Percentiles rank a stretch among this genome's conserved stretches.
Conservation (phyloP, 352 stramenopile species). For the Phytopythium chamaehyphon region DNA sequence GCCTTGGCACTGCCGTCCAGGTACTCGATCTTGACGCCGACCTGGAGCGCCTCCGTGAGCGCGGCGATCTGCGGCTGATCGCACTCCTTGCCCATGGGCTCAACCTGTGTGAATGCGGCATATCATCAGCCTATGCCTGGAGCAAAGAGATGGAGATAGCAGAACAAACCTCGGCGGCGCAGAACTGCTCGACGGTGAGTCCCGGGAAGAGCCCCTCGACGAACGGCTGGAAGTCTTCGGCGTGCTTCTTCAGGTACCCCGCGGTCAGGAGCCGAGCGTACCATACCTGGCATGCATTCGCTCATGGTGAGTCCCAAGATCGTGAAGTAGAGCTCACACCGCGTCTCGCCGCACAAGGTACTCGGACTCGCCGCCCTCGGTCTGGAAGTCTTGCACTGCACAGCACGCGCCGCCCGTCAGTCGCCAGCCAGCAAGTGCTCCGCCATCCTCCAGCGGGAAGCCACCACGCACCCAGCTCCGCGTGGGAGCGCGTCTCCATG, state of each 20-base stretch:
- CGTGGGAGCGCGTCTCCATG: constrained; percentile 72
- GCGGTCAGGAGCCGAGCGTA: constrained; percentile 84
- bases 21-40: constrained; percentile 92
- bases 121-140: not conserved
- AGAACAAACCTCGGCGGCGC: constrained; percentile 48
- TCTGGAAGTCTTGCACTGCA: constrained; percentile 78
- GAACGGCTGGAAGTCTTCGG: constrained; percentile 88
- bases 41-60: constrained; percentile 87
- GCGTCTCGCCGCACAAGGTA: constrained; percentile 45
- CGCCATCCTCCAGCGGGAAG: constrained; percentile 12
- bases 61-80: constrained; percentile 91
- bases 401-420: constrained; percentile 2
- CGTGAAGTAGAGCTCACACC: not conserved
- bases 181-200: constrained; percentile 82
- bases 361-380: constrained; percentile 78
- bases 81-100: constrained; percentile 93
- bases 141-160: not conserved
- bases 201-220: constrained; percentile 80
- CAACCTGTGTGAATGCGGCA: constrained; percentile 68
- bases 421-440: constrained; percentile 13
- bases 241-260: constrained; percentile 85
- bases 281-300: constrained; percentile 47
- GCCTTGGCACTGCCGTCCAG: constrained; percentile 79
- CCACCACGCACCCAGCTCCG: constrained; percentile 35
- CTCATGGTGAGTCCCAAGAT: not conserved